A percentile compares a stretch with the other conserved stretches of the same genome.
Evolutionary conservation across 2,329 filamentous ascomycete genomes (phyloP).

Genomic region (Epichloe glyceriae): DNA sequence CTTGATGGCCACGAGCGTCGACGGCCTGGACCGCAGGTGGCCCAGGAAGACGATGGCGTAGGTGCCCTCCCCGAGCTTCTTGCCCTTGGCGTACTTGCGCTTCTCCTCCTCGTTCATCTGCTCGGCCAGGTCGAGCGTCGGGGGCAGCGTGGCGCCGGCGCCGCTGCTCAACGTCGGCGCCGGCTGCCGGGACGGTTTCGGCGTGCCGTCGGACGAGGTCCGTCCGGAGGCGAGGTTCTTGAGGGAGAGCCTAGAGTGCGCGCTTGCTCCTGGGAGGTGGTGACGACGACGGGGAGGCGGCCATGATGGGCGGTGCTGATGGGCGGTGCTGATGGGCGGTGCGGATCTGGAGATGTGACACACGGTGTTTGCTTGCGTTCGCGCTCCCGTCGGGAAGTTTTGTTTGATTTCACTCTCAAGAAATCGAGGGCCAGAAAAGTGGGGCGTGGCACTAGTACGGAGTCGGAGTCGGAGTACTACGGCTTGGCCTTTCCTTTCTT

Average conservation of each 20-base stretch:
- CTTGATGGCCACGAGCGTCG: conserved; percentile 75
- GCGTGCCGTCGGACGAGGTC: conserved; percentile 33
- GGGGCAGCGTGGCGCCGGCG: too few species aligned
- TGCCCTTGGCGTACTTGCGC: conserved; percentile 82
- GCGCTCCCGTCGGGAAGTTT: too few species aligned
- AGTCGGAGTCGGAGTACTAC: too few species aligned
- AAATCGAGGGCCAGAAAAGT: too few species aligned
- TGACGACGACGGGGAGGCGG: conserved; percentile 32
- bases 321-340: too few species aligned
- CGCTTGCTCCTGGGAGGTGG: conserved; percentile 15
- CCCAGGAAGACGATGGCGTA: conserved; percentile 94
- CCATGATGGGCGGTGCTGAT: too few species aligned
- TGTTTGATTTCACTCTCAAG: too few species aligned
- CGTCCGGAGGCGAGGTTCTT: conserved; percentile 26
- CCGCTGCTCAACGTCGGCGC: too few species aligned
- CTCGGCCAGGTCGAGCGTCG: conserved; percentile 53
- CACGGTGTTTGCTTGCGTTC: too few species aligned
- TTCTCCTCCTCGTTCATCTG: conserved; percentile 73
- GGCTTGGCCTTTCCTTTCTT: neutral
- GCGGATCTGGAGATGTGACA: too few species aligned
- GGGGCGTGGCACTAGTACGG: too few species aligned
- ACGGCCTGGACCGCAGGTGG: conserved; percentile 60
- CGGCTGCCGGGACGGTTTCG: conserved; percentile 19
- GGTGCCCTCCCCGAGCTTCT: conserved; percentile 89
- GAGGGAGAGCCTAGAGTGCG: conserved; percentile 30